phyloP scores from a whole-genome alignment of 164 flowering plant species.

The Taxillus chinensis region DNA sequence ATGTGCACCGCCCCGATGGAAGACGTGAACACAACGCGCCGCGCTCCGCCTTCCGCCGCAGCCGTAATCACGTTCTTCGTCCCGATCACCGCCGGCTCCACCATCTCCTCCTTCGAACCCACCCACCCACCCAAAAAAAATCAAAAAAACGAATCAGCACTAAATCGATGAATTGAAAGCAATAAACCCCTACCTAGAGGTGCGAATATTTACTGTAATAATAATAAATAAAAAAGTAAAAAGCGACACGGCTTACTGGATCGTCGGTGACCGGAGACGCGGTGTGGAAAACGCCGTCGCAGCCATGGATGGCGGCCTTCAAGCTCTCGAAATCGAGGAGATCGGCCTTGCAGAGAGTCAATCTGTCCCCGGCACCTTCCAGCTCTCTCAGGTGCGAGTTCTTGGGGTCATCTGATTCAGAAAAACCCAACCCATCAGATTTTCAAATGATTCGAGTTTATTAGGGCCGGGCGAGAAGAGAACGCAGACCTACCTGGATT shows the following conservation, averaged over 20 bases:
- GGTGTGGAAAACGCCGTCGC: conserved; percentile 92
- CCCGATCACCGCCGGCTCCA: conserved; percentile 93
- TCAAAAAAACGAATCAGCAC: not conserved
- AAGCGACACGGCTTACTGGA: conserved; percentile 38
- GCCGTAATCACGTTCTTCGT: conserved; percentile 73
- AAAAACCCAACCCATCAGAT: not conserved
- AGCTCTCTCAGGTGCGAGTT: conserved; percentile 71
- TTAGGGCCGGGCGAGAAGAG: not conserved
- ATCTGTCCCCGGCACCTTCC: conserved; percentile 66
- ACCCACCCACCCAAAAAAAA: not conserved
- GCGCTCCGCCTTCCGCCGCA: conserved; percentile 69
- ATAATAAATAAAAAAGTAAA: no score
- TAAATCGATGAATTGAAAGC: not conserved
- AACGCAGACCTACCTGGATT: conserved; percentile 40
- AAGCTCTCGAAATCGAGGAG: conserved; percentile 67
- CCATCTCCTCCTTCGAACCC: conserved; percentile 68
- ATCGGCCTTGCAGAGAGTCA: conserved; percentile 64
- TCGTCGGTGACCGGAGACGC: conserved; percentile 97
- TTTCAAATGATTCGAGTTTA: not conserved
- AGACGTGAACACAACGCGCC: conserved; percentile 85
- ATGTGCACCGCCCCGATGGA: conserved; percentile 90
- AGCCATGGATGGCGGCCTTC: conserved; percentile 59
- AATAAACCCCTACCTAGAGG: no score
- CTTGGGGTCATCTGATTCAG: conserved; percentile 66
- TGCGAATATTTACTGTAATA: no score